These are phyloP conservation scores for Hygrophorus pudorinus DNA, from an alignment of 768 basidiomycete species.

Conservation along the genomic window DNA sequence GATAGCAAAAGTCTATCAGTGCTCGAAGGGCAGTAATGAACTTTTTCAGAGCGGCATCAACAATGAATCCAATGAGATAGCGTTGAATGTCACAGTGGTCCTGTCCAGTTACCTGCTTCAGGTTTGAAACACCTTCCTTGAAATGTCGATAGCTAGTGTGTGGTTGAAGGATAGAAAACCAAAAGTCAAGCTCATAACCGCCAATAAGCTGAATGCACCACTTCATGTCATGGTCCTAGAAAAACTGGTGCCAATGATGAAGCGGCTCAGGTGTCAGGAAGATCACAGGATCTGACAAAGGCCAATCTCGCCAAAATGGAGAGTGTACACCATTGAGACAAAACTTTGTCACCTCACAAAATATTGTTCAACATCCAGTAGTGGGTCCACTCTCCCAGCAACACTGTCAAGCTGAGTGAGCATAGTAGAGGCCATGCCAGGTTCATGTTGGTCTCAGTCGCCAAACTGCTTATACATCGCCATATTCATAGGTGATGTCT, in stretches of 20 bases:
- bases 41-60: conserved; percentile 5
- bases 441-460: conserved; percentile 18
- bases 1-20: conserved; percentile 10
- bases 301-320: conserved; percentile 19
- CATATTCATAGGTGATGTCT: too few species aligned
- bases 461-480: conserved; percentile 20
- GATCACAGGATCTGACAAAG: conserved; percentile 10
- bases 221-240: conserved; percentile 8
- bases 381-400: conserved; percentile 8
- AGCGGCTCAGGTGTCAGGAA: conserved; percentile 19
- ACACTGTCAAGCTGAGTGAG: conserved; percentile 11
- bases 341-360: conserved; percentile 1
- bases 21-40: conserved; percentile 8
- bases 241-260: conserved; percentile 14
- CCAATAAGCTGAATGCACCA: conserved; percentile 12
- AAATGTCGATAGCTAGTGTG: conserved; percentile 18
- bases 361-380: conserved; percentile 14
- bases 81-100: conserved; percentile 19
- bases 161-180: conserved; percentile 18
- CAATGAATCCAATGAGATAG: conserved; percentile 11
- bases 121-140: conserved; percentile 16
- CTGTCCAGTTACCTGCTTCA: conserved; percentile 18
- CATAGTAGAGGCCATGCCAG: conserved; percentile 15
- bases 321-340: conserved; percentile 8
- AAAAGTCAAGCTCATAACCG: conserved; percentile 16